Conservation (phyloP, 345 rosid genomes). For the Cardamine chenopodiifolia region DNA sequence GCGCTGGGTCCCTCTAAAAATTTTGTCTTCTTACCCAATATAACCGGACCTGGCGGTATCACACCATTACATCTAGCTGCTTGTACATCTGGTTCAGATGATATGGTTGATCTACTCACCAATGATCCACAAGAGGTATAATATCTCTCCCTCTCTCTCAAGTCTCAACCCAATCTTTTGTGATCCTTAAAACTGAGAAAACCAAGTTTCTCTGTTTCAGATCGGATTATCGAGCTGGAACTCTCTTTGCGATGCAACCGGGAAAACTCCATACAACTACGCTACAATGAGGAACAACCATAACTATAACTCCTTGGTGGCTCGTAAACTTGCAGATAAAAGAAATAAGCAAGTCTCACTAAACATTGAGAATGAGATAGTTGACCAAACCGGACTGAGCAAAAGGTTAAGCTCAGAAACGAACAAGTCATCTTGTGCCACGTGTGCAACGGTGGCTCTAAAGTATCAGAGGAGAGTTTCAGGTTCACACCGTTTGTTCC, state of each 20-base stretch:
- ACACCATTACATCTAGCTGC: constrained; percentile 92
- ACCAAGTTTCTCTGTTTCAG: constrained; percentile 36
- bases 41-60: constrained; percentile 72
- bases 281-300: constrained; percentile 67
- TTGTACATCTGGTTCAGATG: constrained; percentile 63
- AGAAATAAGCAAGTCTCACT: constrained; percentile 73
- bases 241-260: constrained; percentile 57
- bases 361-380: constrained; percentile 48
- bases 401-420: constrained; percentile 29
- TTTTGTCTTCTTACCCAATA: constrained; percentile 65
- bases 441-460: constrained; percentile 58
- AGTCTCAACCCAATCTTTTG: neutral
- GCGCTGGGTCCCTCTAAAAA: constrained; percentile 36
- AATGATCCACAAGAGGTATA: constrained; percentile 88
- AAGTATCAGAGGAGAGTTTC: constrained; percentile 52
- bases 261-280: constrained; percentile 67
- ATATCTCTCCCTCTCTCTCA: neutral
- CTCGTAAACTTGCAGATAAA: constrained; percentile 63
- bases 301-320: constrained; percentile 67
- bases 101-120: constrained; percentile 70
- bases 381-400: constrained; percentile 42
- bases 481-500: constrained; percentile 66
- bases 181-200: neutral
- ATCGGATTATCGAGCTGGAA: constrained; percentile 77
- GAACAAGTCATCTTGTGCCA: constrained; percentile 52